Base-by-base conservation (phyloP, 2,329 filamentous ascomycete species). In the Diaporthe sp. region DNA sequence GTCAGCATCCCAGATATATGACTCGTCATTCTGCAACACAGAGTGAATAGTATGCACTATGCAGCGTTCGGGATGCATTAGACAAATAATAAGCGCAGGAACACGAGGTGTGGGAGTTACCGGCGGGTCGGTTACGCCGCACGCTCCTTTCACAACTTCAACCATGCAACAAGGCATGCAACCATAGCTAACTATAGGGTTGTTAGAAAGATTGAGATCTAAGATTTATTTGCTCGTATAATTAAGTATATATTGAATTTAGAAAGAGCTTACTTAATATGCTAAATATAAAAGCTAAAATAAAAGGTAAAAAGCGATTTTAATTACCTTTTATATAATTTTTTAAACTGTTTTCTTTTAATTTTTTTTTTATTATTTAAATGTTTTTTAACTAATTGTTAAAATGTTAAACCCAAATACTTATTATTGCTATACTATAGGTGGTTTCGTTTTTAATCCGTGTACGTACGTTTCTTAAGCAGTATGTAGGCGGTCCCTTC, bases 1-100 rank as follows among this genome's bases (percentile, higher is more conserved):
- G 37, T 63, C 58, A 63, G 37, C 58, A 63, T 13, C 37, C 37
- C 58, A 63, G 37, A 44, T 30, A 63, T 44, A 44, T 63, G 58
- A 63, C 58, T 63, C 37, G 58, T 63, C 37, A 22, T 0, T 44
- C 37, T 44, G 25, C 25, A 63, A 27, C n/a, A 30, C 37, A 63
- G 0, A 30, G 37, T 44, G 25, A 44, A 19, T 63, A 63, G 22
- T 19, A 4, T 6, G 6, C 30, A 63, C 37, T 63, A 44, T 63
- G 17, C 37, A 63, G n/a, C 37, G 15, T 30, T 63, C 15, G 8
- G 17, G 15, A 44, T 63, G n/a, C 37, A 44, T 63, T 63, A 9
- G 37, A 27, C n/a, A 42, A 15, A 27, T 6, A 15, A 27, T 6
- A 63, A 44, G 37, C 22, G 7, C n/a, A 30, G 58, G 25, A 63